phyloP scores from a whole-genome alignment of 768 basidiomycete genomes.

The Xerocomus potaroensis region DNA sequence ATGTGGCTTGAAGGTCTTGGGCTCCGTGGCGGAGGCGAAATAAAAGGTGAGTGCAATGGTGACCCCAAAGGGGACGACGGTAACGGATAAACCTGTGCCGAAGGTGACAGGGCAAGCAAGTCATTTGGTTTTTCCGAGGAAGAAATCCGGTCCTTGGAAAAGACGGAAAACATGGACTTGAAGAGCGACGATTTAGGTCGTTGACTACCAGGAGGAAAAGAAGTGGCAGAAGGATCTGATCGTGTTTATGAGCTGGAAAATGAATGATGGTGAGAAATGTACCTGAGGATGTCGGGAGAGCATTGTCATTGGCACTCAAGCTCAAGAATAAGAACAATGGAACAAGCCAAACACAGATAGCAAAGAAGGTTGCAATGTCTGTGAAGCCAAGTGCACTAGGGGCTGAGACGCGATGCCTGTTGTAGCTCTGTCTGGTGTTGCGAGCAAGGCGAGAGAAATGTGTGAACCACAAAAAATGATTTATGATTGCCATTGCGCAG shows the following conservation, averaged over 20 bases:
- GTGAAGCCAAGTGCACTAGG: conserved; percentile 45
- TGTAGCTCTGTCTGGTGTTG: conserved; percentile 50
- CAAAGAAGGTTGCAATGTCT: conserved; percentile 82
- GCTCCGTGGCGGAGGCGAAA: conserved; percentile 26
- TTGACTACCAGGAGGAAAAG: conserved; percentile 28
- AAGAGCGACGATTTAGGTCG: conserved; percentile 62
- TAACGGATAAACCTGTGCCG: conserved; percentile 14
- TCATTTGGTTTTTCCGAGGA: conserved; percentile 58
- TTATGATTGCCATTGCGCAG: conserved; percentile 75
- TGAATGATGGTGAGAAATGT: conserved; percentile 7
- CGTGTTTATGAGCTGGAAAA: not conserved
- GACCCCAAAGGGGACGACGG: conserved; percentile 30
- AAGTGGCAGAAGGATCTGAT: conserved; percentile 21
- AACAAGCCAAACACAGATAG: conserved; percentile 79
- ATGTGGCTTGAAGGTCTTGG: conserved; percentile 5
- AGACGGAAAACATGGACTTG: conserved; percentile 53
- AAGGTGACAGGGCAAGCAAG: conserved; percentile 53
- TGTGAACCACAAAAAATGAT: conserved; percentile 98
- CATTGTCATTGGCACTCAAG: conserved; percentile 95
- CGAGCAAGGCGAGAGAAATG: conserved; percentile 77
- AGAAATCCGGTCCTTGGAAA: conserved; percentile 39
- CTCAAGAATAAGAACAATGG: conserved; percentile 95
- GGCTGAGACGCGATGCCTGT: conserved; percentile 42
- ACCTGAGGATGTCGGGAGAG: conserved; percentile 73
- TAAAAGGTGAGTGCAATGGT: conserved; percentile 15